Evolutionary conservation across 2,329 filamentous ascomycete genomes (phyloP).

Genomic region (Trichoderma endophyticum): DNA sequence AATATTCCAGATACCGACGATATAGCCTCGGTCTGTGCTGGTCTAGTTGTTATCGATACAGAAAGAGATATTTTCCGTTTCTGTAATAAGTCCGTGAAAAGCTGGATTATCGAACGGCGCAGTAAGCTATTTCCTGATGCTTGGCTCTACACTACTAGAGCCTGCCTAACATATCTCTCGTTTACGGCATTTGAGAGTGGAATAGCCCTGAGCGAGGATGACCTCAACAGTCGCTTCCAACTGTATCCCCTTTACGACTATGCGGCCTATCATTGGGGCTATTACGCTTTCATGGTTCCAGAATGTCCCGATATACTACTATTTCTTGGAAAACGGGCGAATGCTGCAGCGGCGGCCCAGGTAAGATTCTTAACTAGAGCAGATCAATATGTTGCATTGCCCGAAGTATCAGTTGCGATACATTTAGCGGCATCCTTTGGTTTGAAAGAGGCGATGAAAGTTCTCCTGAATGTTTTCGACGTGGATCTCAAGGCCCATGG

Average conservation of each 20-base stretch:
- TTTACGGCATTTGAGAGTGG: background rate
- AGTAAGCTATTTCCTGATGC: background rate
- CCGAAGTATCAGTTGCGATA: background rate
- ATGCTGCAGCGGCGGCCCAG: background rate
- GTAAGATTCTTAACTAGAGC: background rate
- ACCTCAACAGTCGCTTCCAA: background rate
- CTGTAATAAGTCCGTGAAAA: background rate
- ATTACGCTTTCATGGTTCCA: background rate
- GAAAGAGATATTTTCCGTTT: background rate
- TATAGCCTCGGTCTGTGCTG: background rate
- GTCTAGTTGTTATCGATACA: background rate
- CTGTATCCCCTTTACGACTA: background rate
- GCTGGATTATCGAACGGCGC: background rate
- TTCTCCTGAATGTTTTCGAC: background rate
- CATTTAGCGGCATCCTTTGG: background rate
- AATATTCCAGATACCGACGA: background rate
- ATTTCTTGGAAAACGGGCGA: background rate
- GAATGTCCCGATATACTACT: background rate
- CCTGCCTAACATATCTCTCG: background rate
- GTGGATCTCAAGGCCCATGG: background rate
- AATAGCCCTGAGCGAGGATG: background rate
- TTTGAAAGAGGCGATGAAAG: background rate
- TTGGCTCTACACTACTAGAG: fast-evolving
- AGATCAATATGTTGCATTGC: background rate
- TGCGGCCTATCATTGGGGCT: background rate